A percentile compares a stretch with the other conserved stretches of the same genome.
phyloP scores from a whole-genome alignment of 306 rosid genomes.

The Rosa multiflora region DNA sequence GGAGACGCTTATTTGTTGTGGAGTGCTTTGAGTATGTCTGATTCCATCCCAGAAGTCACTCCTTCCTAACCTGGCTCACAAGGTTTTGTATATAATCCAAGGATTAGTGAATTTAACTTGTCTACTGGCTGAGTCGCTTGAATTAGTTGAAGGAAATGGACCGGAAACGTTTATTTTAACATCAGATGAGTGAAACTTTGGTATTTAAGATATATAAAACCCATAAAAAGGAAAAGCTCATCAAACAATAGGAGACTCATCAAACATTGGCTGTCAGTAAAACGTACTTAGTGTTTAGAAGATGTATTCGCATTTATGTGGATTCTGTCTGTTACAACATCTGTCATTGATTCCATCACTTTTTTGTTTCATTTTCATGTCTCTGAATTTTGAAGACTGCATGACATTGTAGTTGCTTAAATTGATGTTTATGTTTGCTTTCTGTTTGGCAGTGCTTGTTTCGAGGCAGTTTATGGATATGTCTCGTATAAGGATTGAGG shows the following conservation, averaged over 20 bases:
- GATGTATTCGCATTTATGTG: neutral
- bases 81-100: neutral
- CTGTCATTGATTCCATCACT: neutral
- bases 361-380: neutral
- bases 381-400: neutral
- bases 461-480: conserved; percentile 92
- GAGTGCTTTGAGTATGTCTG: neutral
- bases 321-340: neutral
- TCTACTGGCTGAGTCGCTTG: neutral
- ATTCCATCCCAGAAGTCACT: neutral
- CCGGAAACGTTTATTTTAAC: neutral
- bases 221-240: neutral
- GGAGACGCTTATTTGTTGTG: neutral
- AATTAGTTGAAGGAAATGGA: neutral
- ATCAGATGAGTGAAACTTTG: neutral
- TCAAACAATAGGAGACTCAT: neutral
- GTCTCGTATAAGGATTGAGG: conserved; percentile 95
- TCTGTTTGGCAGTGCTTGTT: conserved; percentile 68
- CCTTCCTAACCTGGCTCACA: neutral
- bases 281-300: neutral
- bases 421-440: neutral
- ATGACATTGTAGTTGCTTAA: neutral
- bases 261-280: neutral
- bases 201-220: neutral
- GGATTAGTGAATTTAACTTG: neutral